Evolutionary conservation across 2,329 filamentous ascomycete species (phyloP).

Genomic region (Aspergillus proliferans): DNA sequence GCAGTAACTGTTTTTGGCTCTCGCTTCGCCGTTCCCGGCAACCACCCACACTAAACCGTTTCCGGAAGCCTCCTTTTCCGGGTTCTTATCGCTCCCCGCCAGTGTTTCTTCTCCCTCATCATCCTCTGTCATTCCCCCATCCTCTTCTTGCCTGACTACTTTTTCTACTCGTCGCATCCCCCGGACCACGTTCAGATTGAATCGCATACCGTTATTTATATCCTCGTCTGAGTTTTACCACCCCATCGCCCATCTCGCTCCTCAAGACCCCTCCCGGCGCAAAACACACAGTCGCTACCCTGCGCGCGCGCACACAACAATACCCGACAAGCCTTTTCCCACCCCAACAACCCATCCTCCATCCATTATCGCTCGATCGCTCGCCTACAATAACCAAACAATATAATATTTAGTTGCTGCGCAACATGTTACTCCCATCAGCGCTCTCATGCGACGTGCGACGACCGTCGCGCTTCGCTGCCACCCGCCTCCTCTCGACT

Average conservation of each 20-base stretch:
- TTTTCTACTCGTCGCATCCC: background rate
- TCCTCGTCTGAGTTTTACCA: background rate
- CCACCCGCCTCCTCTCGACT: slow-evolving; percentile 32
- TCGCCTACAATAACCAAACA: background rate
- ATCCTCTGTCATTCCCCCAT: background rate
- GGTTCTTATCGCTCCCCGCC: slow-evolving; percentile 1
- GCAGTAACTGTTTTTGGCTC: background rate
- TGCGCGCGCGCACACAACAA: background rate
- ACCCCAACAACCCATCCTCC: background rate
- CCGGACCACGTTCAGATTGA: background rate
- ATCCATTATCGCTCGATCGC: background rate
- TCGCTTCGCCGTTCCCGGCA: background rate
- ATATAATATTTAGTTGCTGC: background rate
- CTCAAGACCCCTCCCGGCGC: background rate
- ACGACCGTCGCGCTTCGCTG: slow-evolving; percentile 31
- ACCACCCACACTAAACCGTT: background rate
- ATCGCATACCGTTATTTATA: background rate
- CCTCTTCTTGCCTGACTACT: background rate
- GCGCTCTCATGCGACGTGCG: slow-evolving; percentile 41
- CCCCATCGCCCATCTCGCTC: background rate
- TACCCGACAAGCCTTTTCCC: background rate
- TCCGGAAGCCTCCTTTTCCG: slow-evolving; percentile 1
- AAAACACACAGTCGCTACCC: background rate
- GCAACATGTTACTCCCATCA: slow-evolving; percentile 41
- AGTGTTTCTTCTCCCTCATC: background rate